phyloP scores from a whole-genome alignment of 2,329 filamentous ascomycete genomes.

The Monilinia fructicola region DNA sequence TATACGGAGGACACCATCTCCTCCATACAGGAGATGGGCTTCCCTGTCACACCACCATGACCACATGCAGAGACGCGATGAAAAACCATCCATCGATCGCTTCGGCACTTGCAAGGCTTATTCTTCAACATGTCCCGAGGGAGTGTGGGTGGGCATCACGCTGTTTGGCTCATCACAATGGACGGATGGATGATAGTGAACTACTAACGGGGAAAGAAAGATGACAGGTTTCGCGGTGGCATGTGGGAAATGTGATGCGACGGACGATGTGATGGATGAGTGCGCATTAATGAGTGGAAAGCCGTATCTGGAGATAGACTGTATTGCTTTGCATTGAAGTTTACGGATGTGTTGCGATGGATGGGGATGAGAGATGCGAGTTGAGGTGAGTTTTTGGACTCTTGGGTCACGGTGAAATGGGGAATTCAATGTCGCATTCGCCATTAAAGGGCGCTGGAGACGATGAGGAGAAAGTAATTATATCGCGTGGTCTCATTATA shows the following conservation, averaged over 20 bases:
- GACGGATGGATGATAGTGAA: too few species aligned
- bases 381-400: not conserved
- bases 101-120: slow-evolving; percentile 31
- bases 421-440: not conserved
- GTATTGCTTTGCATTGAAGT: too few species aligned
- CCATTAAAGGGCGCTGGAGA: not conserved
- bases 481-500: too few species aligned
- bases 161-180: slow-evolving; percentile 10
- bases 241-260: not conserved
- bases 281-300: too few species aligned
- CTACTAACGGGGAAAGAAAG: too few species aligned
- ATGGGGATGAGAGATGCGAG: not conserved
- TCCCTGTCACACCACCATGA: slow-evolving; percentile 7
- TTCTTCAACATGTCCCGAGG: slow-evolving; percentile 26
- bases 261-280: not conserved
- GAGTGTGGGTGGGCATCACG: slow-evolving; percentile 25
- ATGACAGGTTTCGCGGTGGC: not conserved
- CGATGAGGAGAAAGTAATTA: not conserved
- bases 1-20: not conserved
- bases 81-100: slow-evolving; percentile 19
- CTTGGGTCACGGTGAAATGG: not conserved
- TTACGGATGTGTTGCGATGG: not conserved
- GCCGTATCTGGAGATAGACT: too few species aligned
- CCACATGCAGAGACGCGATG: not conserved
- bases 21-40: not conserved